phyloP scores from a whole-genome alignment of 106 monocot species.

The Dendrobium chrysotoxum region DNA sequence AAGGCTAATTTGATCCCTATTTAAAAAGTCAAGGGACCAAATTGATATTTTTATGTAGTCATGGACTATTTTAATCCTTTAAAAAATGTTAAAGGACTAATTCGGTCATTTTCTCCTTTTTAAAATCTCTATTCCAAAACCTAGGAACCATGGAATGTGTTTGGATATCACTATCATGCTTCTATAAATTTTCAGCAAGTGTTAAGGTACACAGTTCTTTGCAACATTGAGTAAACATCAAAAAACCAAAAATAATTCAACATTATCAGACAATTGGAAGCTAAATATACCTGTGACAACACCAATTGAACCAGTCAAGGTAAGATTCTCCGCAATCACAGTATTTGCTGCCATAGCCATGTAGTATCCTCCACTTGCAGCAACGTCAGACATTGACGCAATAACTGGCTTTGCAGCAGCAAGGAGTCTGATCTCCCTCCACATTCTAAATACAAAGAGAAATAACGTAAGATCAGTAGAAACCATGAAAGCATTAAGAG shows the following conservation, averaged over 20 bases:
- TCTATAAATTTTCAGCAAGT: too few relatives aligned
- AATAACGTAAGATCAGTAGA: neutral
- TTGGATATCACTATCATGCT: too few relatives aligned
- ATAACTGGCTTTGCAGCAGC: slow-evolving; percentile 85
- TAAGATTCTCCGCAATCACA: slow-evolving; percentile 89
- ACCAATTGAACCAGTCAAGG: slow-evolving; percentile 94
- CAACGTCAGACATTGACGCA: slow-evolving; percentile 97
- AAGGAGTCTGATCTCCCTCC: slow-evolving; percentile 95
- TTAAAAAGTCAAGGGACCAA: too few relatives aligned
- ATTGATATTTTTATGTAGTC: too few relatives aligned
- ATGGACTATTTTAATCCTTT: too few relatives aligned
- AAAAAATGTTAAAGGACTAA: too few relatives aligned
- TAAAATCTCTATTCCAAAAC: too few relatives aligned
- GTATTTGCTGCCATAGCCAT: slow-evolving; percentile 91
- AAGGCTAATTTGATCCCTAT: too few relatives aligned
- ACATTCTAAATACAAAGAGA: slow-evolving; percentile 46
- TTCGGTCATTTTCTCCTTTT: too few relatives aligned
- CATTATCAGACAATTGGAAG: neutral
- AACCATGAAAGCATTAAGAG: neutral
- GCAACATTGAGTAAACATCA: too few relatives aligned
- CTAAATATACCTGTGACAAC: slow-evolving; percentile 76
- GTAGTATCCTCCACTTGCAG: slow-evolving; percentile 99
- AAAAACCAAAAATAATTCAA: neutral
- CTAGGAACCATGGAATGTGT: too few relatives aligned
- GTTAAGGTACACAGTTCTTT: too few relatives aligned